These are phyloP conservation scores for Leptoxyphium fumago DNA, from an alignment of 2,329 filamentous ascomycete species.

Conservation along the genomic window DNA sequence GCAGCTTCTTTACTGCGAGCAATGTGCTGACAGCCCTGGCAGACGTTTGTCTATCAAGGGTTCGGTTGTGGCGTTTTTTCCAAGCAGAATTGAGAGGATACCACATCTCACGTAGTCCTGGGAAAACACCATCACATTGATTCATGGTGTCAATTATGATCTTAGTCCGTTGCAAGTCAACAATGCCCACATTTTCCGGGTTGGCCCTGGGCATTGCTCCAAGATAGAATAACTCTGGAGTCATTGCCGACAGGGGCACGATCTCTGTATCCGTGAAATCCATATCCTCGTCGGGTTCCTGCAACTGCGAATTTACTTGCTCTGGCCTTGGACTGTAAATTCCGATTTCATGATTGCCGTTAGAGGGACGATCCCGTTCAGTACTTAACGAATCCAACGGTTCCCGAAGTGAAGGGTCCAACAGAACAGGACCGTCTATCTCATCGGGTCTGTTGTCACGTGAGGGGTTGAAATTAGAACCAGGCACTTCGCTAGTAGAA, in stretches of 20 bases:
- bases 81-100: constrained; percentile 40
- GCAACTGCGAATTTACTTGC: too few species aligned
- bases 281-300: neutral
- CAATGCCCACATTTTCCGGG: constrained; percentile 23
- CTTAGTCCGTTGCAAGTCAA: constrained; percentile 30
- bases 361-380: too few species aligned
- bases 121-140: constrained; percentile 40
- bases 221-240: neutral
- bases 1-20: constrained; percentile 35
- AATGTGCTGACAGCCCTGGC: constrained; percentile 35
- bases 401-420: too few species aligned
- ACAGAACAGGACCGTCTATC: too few species aligned
- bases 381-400: too few species aligned
- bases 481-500: too few species aligned
- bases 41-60: constrained; percentile 37
- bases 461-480: too few species aligned
- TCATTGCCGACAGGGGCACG: neutral
- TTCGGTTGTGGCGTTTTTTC: constrained; percentile 27
- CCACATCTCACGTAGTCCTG: constrained; percentile 39
- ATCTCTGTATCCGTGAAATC: neutral
- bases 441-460: too few species aligned
- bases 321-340: neutral
- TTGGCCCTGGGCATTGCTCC: neutral
- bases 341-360: constrained; percentile 3
- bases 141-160: constrained; percentile 42